phyloP scores from a whole-genome alignment of 163 green algal genomes.

The Scenedesmus sp. region DNA sequence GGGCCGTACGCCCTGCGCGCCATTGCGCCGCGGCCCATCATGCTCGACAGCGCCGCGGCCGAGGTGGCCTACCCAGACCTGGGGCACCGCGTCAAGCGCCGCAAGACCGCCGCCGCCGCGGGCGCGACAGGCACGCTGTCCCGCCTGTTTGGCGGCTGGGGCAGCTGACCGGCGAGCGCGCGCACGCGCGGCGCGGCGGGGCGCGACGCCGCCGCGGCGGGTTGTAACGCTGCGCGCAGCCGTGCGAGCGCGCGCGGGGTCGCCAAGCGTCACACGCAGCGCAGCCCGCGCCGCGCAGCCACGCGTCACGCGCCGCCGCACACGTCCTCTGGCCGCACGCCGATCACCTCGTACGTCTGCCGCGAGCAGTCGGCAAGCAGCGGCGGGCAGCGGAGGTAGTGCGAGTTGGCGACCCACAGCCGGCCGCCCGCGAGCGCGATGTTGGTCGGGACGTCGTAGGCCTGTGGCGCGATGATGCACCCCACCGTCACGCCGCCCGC shows the following conservation, averaged over 20 bases:
- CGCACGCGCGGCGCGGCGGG: too few relatives aligned
- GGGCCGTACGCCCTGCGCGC: constrained; percentile 38
- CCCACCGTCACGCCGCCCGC: not conserved
- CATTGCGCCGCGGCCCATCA: constrained; percentile 58
- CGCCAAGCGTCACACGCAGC: too few relatives aligned
- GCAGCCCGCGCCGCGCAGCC: too few relatives aligned
- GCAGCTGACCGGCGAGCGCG: too few relatives aligned
- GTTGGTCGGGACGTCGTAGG: not conserved
- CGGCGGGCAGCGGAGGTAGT: constrained; percentile 9
- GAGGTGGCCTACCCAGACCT: constrained; percentile 56
- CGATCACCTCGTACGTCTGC: constrained; percentile 1
- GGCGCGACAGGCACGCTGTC: constrained; percentile 13
- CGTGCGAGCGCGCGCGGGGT: too few relatives aligned
- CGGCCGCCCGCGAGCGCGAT: not conserved
- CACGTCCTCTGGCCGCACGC: too few relatives aligned
- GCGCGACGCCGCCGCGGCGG: too few relatives aligned
- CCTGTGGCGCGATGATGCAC: not conserved
- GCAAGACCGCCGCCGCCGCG: not conserved
- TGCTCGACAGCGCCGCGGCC: constrained; percentile 61
- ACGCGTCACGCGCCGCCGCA: too few relatives aligned
- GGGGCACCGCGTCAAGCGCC: constrained; percentile 17
- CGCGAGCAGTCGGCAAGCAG: not conserved
- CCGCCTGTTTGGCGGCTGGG: constrained; percentile 41
- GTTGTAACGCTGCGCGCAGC: too few relatives aligned
- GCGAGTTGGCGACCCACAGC: constrained; percentile 14